Evolutionary conservation across 768 basidiomycete genomes (phyloP).

Genomic region (Pisolithus sp.): DNA sequence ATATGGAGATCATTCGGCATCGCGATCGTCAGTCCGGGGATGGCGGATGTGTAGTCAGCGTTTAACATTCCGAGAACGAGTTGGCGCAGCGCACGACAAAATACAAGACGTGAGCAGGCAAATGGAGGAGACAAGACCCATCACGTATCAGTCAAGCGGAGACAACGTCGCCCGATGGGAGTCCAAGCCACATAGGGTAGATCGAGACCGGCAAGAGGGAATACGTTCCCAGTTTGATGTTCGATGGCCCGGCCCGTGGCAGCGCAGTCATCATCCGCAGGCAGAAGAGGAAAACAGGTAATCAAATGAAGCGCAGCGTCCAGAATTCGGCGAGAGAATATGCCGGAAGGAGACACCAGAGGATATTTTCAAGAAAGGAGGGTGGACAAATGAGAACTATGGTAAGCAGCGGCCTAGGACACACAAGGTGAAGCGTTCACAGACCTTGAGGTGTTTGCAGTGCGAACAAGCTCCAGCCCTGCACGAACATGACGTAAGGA

Average conservation of each 20-base stretch:
- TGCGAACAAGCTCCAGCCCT: conserved; percentile 81
- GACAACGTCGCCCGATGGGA: not conserved
- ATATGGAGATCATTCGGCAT: not conserved
- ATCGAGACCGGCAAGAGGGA: not conserved
- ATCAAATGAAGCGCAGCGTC: conserved; percentile 6
- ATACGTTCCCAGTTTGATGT: not conserved
- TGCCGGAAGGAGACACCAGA: conserved; percentile 9
- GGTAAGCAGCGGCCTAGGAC: conserved; percentile 16
- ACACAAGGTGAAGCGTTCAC: conserved; percentile 19
- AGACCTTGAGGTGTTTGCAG: conserved; percentile 83
- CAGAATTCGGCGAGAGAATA: conserved; percentile 12
- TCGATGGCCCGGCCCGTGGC: not conserved
- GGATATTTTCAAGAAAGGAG: conserved; percentile 8
- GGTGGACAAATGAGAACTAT: conserved; percentile 6
- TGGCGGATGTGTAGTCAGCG: not conserved
- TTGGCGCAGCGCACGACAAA: not conserved
- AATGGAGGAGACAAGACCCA: not conserved
- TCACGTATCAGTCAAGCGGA: not conserved
- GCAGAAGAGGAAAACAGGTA: conserved; percentile 4
- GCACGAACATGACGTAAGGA: conserved; percentile 6
- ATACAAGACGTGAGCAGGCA: not conserved
- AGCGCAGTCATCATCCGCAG: not conserved
- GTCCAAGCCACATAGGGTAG: not conserved
- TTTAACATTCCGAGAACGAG: not conserved
- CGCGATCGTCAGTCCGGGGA: not conserved